phyloP scores from a whole-genome alignment of 75 land plant genomes.

The Sequoiadendron giganteum region DNA sequence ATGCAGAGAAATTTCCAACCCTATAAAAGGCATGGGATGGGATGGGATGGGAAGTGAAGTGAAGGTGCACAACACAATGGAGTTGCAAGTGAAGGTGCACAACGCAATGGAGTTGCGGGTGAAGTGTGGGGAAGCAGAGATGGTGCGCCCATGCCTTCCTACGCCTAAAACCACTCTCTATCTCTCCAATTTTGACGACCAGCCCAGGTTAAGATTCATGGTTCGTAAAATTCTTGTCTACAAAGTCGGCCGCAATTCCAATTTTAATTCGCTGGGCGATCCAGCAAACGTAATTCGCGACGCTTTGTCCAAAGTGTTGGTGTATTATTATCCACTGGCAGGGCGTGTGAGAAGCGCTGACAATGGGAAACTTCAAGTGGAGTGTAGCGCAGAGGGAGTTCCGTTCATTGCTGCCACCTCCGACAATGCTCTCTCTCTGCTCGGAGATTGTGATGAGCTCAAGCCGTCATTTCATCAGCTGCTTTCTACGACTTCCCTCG shows the following conservation, averaged over 20 bases:
- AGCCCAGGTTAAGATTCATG: neutral
- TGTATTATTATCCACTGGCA: constrained; percentile 55
- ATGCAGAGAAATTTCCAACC: neutral
- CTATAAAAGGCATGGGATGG: no score
- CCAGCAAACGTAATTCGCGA: constrained; percentile 52
- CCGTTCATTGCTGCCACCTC: constrained; percentile 67
- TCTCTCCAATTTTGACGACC: neutral
- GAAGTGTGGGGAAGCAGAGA: no score
- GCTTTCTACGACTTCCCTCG: neutral
- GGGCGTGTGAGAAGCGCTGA: constrained; percentile 73
- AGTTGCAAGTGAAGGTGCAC: no score
- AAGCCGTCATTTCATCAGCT: neutral
- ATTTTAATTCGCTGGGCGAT: constrained; percentile 26
- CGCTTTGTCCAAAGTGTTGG: constrained; percentile 29
- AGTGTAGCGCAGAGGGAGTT: constrained; percentile 74
- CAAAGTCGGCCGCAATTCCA: constrained; percentile 23
- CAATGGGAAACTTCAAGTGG: constrained; percentile 68
- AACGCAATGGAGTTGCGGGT: no score
- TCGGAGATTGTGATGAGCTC: neutral
- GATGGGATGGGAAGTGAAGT: no score
- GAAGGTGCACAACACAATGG: constrained; percentile 60
- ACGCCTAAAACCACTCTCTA: neutral
- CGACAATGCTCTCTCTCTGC: neutral
- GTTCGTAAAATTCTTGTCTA: neutral
- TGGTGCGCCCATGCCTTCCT: no score